Evolutionary conservation across 2,329 filamentous ascomycete species (phyloP).

Genomic region (Curvularia eragrostidis): DNA sequence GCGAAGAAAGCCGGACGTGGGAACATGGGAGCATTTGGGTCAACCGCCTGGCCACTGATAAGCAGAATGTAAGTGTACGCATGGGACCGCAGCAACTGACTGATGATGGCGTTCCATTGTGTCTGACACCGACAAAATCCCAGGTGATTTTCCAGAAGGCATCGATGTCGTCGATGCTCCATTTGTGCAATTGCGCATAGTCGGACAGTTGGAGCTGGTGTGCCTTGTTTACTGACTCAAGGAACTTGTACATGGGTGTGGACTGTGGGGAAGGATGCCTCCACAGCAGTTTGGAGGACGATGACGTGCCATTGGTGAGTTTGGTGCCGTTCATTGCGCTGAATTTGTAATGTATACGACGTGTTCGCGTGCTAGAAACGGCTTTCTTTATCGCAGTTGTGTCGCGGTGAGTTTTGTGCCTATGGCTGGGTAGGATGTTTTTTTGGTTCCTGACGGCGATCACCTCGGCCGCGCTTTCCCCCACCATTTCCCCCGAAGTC

Average conservation of each 20-base stretch:
- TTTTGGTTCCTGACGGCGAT: constrained; percentile 3
- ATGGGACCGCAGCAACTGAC: constrained; percentile 51
- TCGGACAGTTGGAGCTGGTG: constrained; percentile 67
- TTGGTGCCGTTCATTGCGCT: constrained; percentile 19
- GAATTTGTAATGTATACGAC: too few species aligned
- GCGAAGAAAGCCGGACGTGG: constrained; percentile 87
- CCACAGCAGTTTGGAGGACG: constrained; percentile 63
- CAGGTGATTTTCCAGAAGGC: constrained; percentile 87
- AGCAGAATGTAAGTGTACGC: constrained; percentile 17
- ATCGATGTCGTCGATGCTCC: constrained; percentile 79
- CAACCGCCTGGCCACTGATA: constrained; percentile 66
- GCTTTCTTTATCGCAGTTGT: neutral
- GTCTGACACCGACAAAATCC: constrained; percentile 78
- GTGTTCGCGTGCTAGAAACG: neutral
- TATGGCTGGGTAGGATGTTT: constrained; percentile 13
- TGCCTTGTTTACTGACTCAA: constrained; percentile 71
- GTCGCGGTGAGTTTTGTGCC: constrained; percentile 5
- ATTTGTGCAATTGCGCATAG: constrained; percentile 80
- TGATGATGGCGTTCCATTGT: constrained; percentile 67
- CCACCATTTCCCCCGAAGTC: constrained; percentile 4
- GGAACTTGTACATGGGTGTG: constrained; percentile 76
- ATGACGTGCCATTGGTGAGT: constrained; percentile 34
- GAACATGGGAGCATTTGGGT: constrained; percentile 74
- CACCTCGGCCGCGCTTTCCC: constrained; percentile 13
- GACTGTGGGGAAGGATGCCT: constrained; percentile 69